These are phyloP conservation scores for Psidium guajava DNA, from an alignment of 345 rosid species.

Conservation along the genomic window DNA sequence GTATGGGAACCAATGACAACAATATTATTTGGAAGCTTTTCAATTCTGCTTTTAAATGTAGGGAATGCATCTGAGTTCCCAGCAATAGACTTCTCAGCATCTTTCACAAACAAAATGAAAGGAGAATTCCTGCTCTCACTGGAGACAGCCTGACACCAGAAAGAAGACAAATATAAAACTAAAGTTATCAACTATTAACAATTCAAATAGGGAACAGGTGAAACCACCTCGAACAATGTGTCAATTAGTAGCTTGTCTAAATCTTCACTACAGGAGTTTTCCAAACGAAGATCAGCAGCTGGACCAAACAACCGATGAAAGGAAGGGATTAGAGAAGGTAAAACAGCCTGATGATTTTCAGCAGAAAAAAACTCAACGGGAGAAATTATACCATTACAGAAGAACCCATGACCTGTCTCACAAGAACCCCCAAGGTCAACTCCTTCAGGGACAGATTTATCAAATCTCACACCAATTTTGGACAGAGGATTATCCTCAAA, in stretches of 20 bases:
- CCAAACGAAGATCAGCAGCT: slow-evolving; percentile 65
- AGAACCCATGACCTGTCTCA: slow-evolving; percentile 66
- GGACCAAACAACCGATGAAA: slow-evolving; percentile 9
- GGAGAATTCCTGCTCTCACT: slow-evolving; percentile 69
- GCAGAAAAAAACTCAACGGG: not conserved
- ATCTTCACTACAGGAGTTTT: slow-evolving; percentile 36
- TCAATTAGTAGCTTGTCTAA: slow-evolving; percentile 52
- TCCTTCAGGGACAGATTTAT: slow-evolving; percentile 65
- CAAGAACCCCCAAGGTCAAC: slow-evolving; percentile 75
- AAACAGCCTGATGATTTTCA: not conserved
- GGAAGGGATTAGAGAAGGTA: slow-evolving; percentile 4
- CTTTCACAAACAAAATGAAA: slow-evolving; percentile 86
- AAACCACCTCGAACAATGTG: slow-evolving; percentile 74
- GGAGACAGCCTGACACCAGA: slow-evolving; percentile 40
- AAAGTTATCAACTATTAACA: not conserved
- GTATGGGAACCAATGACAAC: slow-evolving; percentile 74
- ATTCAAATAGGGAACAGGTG: not conserved
- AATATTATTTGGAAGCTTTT: slow-evolving; percentile 68
- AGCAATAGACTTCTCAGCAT: slow-evolving; percentile 76
- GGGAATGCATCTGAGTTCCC: slow-evolving; percentile 57
- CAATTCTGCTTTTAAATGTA: slow-evolving; percentile 56
- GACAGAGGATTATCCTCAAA: slow-evolving; percentile 68
- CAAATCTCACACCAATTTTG: slow-evolving; percentile 84
- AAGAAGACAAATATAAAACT: not conserved
- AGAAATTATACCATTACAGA: slow-evolving; percentile 62